A percentile compares a stretch with the other conserved stretches of the same genome.
Evolutionary conservation across 164 flowering plant genomes (phyloP).

Genomic region (Houttuynia cordata): DNA sequence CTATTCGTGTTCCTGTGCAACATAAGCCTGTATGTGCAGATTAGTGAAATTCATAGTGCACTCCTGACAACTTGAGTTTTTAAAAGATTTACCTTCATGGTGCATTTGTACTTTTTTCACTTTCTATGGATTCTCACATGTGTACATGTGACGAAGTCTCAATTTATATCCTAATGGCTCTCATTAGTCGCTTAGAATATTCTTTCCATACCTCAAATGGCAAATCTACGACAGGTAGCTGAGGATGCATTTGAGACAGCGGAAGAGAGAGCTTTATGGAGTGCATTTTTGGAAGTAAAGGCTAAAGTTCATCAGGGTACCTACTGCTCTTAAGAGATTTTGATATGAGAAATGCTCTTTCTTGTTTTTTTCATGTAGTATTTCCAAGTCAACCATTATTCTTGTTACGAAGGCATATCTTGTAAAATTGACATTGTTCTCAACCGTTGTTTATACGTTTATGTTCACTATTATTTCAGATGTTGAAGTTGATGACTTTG

Average conservation of each 20-base stretch:
- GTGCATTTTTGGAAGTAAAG: conserved; percentile 43
- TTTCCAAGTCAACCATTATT: neutral
- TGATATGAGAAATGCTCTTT: neutral
- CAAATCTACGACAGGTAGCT: conserved; percentile 64
- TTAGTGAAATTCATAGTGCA: no score
- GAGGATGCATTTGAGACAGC: conserved; percentile 58
- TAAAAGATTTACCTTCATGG: no score
- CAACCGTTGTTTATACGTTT: neutral
- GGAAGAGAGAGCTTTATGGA: conserved; percentile 80
- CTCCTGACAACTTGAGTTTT: no score
- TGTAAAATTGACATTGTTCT: neutral
- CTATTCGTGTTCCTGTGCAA: no score
- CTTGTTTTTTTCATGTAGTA: neutral
- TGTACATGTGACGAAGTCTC: no score
- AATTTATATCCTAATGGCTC: no score
- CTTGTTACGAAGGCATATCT: neutral
- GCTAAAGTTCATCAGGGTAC: conserved; percentile 58
- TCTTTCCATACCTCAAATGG: no score
- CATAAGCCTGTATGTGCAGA: no score
- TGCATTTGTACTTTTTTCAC: no score
- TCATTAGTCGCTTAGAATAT: no score
- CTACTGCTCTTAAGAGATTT: neutral
- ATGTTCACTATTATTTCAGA: conserved; percentile 19
- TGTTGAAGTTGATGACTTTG: conserved; percentile 74
- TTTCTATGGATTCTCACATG: no score